Conservation (phyloP, 1,284 basidiomycete species). For the Neotropicomus parvogracilis region DNA sequence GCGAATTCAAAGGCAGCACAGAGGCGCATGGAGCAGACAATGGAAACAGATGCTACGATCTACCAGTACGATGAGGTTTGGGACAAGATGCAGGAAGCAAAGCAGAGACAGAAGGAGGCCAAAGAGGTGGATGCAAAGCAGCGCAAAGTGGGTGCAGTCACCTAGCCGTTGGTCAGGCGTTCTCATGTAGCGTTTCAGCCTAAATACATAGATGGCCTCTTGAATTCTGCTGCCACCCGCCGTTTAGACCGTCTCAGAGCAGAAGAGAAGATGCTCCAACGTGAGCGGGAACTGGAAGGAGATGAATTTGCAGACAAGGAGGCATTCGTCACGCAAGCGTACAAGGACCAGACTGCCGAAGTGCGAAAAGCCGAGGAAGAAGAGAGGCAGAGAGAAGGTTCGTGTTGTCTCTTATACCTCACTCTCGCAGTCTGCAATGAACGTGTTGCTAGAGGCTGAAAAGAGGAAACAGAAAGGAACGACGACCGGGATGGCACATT, state of each 20-base stretch:
- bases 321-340: conserved; percentile 94
- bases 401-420: conserved; percentile 24
- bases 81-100: conserved; percentile 91
- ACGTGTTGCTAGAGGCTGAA: conserved; percentile 46
- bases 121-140: conserved; percentile 72
- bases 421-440: background rate
- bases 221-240: conserved; percentile 83
- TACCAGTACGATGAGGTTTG: conserved; percentile 97
- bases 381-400: conserved; percentile 83
- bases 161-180: conserved; percentile 9
- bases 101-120: conserved; percentile 66
- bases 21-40: conserved; percentile 73
- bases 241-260: conserved; percentile 90
- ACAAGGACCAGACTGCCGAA: conserved; percentile 95
- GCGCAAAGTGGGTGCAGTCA: conserved; percentile 56
- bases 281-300: conserved; percentile 90
- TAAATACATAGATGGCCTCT: conserved; percentile 86
- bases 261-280: conserved; percentile 97
- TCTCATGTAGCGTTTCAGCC: conserved; percentile 51
- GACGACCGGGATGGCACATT: conserved; percentile 78
- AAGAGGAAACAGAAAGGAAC: conserved; percentile 59
- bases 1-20: conserved; percentile 56
- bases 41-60: conserved; percentile 76
- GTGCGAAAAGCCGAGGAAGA: conserved; percentile 88
- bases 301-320: conserved; percentile 95